phyloP scores from a whole-genome alignment of 768 basidiomycete genomes.

The Amanita rubescens region DNA sequence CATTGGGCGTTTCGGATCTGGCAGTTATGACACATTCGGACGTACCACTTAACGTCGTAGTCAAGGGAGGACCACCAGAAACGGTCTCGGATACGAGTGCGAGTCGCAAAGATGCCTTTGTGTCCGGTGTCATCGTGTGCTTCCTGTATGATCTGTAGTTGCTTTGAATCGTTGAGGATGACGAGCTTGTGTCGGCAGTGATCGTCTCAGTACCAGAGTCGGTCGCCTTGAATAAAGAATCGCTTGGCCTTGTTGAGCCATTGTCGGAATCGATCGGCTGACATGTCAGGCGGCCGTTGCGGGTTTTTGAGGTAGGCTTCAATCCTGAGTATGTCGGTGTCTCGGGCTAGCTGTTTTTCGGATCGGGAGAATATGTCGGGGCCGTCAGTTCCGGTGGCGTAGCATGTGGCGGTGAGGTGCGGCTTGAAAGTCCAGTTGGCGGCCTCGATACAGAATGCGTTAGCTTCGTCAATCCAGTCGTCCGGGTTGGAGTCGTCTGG shows the following conservation, averaged over 20 bases:
- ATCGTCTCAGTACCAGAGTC: neutral
- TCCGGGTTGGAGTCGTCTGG: neutral
- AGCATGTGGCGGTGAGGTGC: no score
- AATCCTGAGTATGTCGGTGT: no score
- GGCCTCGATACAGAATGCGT: neutral
- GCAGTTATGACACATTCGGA: constrained; percentile 30
- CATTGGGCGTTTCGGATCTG: constrained; percentile 21
- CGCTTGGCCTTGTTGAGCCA: no score
- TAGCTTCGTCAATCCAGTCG: neutral
- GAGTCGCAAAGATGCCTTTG: constrained; percentile 13
- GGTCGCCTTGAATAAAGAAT: neutral
- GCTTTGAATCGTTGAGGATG: neutral
- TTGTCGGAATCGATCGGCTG: no score
- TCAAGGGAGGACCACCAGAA: constrained; percentile 25
- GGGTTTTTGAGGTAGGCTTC: no score
- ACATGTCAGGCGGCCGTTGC: no score
- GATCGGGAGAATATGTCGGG: neutral
- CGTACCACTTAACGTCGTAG: constrained; percentile 23
- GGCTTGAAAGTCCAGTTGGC: no score
- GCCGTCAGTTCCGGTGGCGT: no score
- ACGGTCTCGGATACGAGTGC: neutral
- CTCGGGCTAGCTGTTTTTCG: neutral
- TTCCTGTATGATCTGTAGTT: neutral
- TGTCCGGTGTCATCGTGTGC: constrained; percentile 15
- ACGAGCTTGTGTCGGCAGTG: neutral